Percentiles rank a stretch among this genome's conserved stretches.
These are phyloP conservation scores for Starmerella geochares DNA, from an alignment of 805 yeast species.

Conservation along the genomic window DNA sequence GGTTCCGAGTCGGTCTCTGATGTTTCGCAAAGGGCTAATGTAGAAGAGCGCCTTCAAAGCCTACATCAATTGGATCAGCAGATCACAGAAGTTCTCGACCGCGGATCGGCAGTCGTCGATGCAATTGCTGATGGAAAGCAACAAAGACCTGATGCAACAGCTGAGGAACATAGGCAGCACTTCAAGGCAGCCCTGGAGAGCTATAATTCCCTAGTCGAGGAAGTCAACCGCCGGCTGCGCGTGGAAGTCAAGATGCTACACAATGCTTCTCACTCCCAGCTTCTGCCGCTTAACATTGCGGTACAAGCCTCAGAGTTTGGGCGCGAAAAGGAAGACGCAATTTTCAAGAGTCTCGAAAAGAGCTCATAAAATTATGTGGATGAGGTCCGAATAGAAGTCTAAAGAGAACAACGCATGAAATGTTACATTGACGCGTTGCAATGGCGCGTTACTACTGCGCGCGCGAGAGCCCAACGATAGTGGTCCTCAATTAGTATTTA, in stretches of 20 bases:
- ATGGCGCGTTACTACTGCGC: too few species aligned
- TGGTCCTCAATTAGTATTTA: too few species aligned
- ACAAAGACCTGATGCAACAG: constrained; percentile 5
- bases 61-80: constrained; percentile 27
- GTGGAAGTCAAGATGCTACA: constrained; percentile 58
- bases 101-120: constrained; percentile 26
- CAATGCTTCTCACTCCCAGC: constrained; percentile 37
- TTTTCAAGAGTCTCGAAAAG: constrained; percentile 28
- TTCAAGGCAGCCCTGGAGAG: constrained; percentile 39
- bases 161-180: constrained; percentile 30
- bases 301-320: constrained; percentile 65
- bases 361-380: background rate
- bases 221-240: constrained; percentile 50
- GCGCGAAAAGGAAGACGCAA: constrained; percentile 41
- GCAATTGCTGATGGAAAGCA: constrained; percentile 28
- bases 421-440: too few species aligned
- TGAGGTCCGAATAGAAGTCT: too few species aligned
- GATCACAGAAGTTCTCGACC: constrained; percentile 24
- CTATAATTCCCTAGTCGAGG: constrained; percentile 48
- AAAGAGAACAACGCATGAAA: too few species aligned
- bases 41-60: constrained; percentile 27
- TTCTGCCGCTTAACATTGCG: constrained; percentile 58
- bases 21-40: constrained; percentile 4
- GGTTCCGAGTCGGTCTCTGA: background rate
- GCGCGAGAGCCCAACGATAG: too few species aligned